A percentile compares a stretch with the other conserved stretches of the same genome.
phyloP scores from a whole-genome alignment of 1,284 basidiomycete genomes.

The Rhodotorula sp. region DNA sequence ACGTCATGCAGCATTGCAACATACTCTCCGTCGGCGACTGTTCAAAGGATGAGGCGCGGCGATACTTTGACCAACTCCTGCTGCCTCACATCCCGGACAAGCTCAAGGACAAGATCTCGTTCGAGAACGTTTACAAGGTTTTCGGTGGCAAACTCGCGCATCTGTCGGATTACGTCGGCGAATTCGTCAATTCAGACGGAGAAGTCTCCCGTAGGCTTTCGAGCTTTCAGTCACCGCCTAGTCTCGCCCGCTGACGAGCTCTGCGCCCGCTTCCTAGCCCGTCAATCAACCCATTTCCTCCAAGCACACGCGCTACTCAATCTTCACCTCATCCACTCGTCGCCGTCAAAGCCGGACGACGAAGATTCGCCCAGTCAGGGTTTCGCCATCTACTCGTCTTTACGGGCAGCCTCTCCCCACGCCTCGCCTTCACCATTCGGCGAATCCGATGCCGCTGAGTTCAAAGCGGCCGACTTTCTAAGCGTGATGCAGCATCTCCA shows the following conservation, averaged over 20 bases:
- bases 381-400: constrained; percentile 30
- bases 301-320: constrained; percentile 45
- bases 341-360: not conserved
- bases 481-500: constrained; percentile 62
- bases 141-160: constrained; percentile 78
- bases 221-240: too few relatives aligned
- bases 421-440: constrained; percentile 68
- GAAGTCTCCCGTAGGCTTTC: not conserved
- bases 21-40: constrained; percentile 76
- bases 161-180: constrained; percentile 62
- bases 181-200: constrained; percentile 10
- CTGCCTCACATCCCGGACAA: constrained; percentile 63
- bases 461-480: constrained; percentile 55
- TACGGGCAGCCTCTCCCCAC: constrained; percentile 61
- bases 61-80: constrained; percentile 63
- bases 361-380: not conserved
- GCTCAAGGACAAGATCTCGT: constrained; percentile 58
- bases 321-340: constrained; percentile 44
- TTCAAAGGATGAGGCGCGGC: constrained; percentile 63
- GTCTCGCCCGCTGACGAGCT: not conserved
- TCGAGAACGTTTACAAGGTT: constrained; percentile 68
- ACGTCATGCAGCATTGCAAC: constrained; percentile 49
- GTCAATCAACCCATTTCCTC: constrained; percentile 41
- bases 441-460: constrained; percentile 38
- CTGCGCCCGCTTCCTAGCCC: constrained; percentile 11